Evolutionary conservation across 495 filamentous ascomycete genomes (phyloP), one percentile per base, ranked within the genome.

Genomic region (Penicillium coprophilum): DNA sequence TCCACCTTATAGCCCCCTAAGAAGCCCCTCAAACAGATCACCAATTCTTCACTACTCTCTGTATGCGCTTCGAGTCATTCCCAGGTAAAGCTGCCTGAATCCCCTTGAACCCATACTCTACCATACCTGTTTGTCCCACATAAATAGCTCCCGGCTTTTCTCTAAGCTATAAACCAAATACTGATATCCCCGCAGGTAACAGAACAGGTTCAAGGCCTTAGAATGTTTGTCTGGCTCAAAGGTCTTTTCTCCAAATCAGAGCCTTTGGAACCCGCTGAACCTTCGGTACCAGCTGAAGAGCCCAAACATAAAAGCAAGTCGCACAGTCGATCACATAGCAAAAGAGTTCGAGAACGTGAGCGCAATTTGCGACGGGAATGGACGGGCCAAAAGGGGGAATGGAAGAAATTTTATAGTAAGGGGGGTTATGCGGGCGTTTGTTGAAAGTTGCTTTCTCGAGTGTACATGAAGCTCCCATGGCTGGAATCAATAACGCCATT

Each of bases 381-480:
- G 19, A 53, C 51, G 3, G 40, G 51, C 1, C 51, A 53, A 41
- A 53, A 53, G 19, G 51, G 51, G 6, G 51, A 21, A 3, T 53
- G 40, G 51, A 53, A 36, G 40, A 44, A n/a, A 12, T 32, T 53
- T 8, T 21, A 20, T 24, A 15, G 17, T 3, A 27, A 20, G 27
- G 30, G 30, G 3, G 41, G 41, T 7, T n/a, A 9, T 34, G 20
- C 1, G 4, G 40, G 39, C 21, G 40, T 34, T 2, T 45, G 49
- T 45, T 53, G 40, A 45, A 6, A 8, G 41, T 21, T 23, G 17
- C 3, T 21, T 13, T 43, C 17, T 21, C n/a, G n/a, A n/a, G n/a
- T n/a, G n/a, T 43, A 21, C 19, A 10, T n/a, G 19, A 5, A 6
- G 1, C 9, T 7, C 28, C 28, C 7, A 10, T 12, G 30, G 9